Percentiles rank a stretch among this genome's conserved stretches.
Evolutionary conservation across 108 stramenopile genomes (phyloP).

Genomic region (Phaeodactylum tricornutum): DNA sequence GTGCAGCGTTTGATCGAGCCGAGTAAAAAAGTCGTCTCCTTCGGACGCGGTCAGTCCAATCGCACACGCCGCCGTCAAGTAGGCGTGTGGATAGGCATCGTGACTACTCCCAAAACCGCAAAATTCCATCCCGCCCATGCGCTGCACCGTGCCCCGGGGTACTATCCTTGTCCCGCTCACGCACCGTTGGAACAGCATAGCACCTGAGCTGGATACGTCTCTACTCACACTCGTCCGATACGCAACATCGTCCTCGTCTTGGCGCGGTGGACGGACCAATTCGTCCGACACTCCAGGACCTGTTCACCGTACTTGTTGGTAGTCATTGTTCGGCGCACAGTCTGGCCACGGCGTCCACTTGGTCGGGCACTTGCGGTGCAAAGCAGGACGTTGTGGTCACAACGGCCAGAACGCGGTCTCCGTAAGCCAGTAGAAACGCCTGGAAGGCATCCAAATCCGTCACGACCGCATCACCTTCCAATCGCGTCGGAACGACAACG

Average conservation of each 20-base stretch:
- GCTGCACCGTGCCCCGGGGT: constrained; percentile 38
- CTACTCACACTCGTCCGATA: constrained; percentile 3
- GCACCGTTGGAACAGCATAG: constrained; percentile 95
- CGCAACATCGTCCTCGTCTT: constrained; percentile 13
- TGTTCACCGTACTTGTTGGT: constrained; percentile 78
- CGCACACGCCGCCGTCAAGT: constrained; percentile 93
- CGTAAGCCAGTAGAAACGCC: constrained; percentile 33
- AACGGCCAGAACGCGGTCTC: constrained; percentile 63
- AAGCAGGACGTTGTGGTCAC: constrained; percentile 98
- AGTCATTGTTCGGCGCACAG: too few relatives aligned
- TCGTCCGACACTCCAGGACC: constrained; percentile 65
- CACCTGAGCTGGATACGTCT: constrained; percentile 77
- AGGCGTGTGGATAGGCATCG: constrained; percentile 58
- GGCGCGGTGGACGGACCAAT: constrained; percentile 36
- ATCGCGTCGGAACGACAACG: constrained; percentile 74
- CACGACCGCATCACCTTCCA: constrained; percentile 61
- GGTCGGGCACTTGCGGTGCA: constrained; percentile 93
- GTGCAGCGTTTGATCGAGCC: constrained; percentile 67
- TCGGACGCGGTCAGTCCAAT: constrained; percentile 73
- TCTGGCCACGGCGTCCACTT: constrained; percentile 80
- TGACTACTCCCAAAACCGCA: constrained; percentile 76
- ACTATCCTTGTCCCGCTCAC: constrained; percentile 90
- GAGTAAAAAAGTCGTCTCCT: constrained; percentile 76
- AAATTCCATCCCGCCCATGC: constrained; percentile 57
- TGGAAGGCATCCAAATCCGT: constrained; percentile 85